A percentile compares a stretch with the other conserved stretches of the same genome.
Conservation (phyloP, 495 filamentous ascomycete species). For the Aspergillus funiculosus region DNA sequence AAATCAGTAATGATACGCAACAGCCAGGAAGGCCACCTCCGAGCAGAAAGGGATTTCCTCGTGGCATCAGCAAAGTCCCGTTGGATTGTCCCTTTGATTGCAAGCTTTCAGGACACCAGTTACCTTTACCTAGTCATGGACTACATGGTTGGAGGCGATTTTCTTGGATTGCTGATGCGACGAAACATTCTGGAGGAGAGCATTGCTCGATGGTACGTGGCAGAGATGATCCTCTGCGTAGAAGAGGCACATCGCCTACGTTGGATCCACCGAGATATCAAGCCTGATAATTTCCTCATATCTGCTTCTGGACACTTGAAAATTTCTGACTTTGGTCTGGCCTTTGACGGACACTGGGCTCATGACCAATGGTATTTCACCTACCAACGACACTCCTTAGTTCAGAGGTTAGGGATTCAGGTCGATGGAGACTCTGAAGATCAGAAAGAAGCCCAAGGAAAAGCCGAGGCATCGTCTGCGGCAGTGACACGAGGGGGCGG, state of each 20-base stretch:
- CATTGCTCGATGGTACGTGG: conserved; percentile 76
- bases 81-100: conserved; percentile 84
- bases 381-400: conserved; percentile 69
- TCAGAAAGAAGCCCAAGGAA: conserved; percentile 44
- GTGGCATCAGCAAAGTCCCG: conserved; percentile 73
- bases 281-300: conserved; percentile 94
- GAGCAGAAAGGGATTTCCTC: conserved; percentile 87
- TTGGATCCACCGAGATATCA: conserved; percentile 93
- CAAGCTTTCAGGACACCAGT: conserved; percentile 79
- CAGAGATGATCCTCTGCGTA: conserved; percentile 92
- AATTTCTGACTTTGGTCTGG: conserved; percentile 91
- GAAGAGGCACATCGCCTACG: conserved; percentile 82
- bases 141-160: conserved; percentile 94
- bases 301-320: conserved; percentile 83
- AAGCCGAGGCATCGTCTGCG: conserved; percentile 15
- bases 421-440: conserved; percentile 74
- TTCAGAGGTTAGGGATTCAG: conserved; percentile 66
- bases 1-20: conserved; percentile 87
- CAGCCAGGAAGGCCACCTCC: conserved; percentile 85
- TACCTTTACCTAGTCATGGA: conserved; percentile 94
- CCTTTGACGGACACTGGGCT: conserved; percentile 91
- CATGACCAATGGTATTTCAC: conserved; percentile 83
- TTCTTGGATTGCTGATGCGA: conserved; percentile 76
- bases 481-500: conserved; percentile 1
- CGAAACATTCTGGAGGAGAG: conserved; percentile 73